These are phyloP conservation scores for Chlorella sorokiniana DNA, from an alignment of 139 green algal genomes.

Conservation along the genomic window DNA sequence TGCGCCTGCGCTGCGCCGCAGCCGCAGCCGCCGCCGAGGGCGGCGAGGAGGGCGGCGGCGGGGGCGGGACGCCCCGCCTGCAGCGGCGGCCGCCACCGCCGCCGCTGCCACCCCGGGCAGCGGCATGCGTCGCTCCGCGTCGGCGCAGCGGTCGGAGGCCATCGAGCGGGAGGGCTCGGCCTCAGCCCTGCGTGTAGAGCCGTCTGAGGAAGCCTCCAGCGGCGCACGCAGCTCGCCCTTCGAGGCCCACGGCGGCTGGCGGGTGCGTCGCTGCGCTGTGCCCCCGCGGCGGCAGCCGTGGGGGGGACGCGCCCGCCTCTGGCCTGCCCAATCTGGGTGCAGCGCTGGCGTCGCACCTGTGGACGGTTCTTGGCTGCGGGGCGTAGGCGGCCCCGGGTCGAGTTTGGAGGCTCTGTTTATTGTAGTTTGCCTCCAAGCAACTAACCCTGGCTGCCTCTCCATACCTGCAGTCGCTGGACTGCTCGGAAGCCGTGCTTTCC, in stretches of 20 bases:
- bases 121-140: neutral
- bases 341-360: neutral
- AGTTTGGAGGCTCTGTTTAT: no score
- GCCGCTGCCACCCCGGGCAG: neutral
- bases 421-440: no score
- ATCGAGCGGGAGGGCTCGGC: neutral
- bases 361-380: neutral
- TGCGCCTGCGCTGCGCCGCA: slow-evolving; percentile 21
- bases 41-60: slow-evolving; percentile 6
- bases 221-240: neutral
- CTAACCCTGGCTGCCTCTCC: neutral
- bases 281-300: no score
- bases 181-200: neutral
- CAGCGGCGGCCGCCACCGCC: neutral
- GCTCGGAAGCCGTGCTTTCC: slow-evolving; percentile 24
- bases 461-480: slow-evolving; percentile 12
- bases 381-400: neutral
- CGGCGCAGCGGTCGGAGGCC: neutral
- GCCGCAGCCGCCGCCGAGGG: neutral
- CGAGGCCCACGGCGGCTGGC: slow-evolving; percentile 6
- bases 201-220: neutral
- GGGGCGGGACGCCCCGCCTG: neutral
- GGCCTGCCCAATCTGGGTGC: no score
- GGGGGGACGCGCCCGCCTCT: no score
- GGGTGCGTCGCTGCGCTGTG: slow-evolving; percentile 10